phyloP scores from a whole-genome alignment of 768 basidiomycete genomes.

The Lactarius trivialis region DNA sequence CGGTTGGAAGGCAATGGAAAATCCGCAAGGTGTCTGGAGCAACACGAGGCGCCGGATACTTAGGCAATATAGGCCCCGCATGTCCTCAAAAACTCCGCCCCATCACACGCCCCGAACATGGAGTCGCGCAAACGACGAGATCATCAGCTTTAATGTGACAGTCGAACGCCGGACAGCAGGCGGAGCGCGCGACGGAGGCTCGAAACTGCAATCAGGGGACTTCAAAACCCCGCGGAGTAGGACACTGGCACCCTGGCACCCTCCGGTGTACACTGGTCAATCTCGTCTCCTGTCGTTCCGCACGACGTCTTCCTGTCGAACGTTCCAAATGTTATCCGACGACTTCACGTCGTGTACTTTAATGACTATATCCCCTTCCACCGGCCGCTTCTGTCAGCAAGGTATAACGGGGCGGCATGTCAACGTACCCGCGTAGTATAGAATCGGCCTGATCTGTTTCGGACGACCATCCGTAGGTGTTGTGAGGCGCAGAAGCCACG shows the following conservation, averaged over 20 bases:
- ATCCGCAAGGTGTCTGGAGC: not conserved
- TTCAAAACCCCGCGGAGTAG: not conserved
- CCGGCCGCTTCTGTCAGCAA: not conserved
- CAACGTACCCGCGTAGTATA: not conserved
- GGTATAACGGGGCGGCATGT: not conserved
- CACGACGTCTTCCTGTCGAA: not conserved
- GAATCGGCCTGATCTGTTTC: too few species aligned
- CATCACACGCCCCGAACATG: not conserved
- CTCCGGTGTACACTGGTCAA: not conserved
- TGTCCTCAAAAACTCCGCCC: not conserved
- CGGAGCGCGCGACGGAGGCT: not conserved
- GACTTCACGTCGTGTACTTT: not conserved
- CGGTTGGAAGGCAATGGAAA: not conserved
- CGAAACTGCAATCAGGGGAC: not conserved
- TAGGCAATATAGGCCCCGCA: not conserved
- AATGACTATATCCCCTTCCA: not conserved
- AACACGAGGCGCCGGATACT: not conserved
- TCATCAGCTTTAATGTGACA: not conserved
- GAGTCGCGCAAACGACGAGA: not conserved
- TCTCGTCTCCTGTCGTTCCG: not conserved
- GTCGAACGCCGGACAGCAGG: not conserved
- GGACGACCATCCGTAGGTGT: not conserved
- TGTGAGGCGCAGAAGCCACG: not conserved
- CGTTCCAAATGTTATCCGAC: not conserved
- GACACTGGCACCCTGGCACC: not conserved